Base-by-base conservation (phyloP, 805 yeast species). In the Schwanniomyces polymorphus region DNA sequence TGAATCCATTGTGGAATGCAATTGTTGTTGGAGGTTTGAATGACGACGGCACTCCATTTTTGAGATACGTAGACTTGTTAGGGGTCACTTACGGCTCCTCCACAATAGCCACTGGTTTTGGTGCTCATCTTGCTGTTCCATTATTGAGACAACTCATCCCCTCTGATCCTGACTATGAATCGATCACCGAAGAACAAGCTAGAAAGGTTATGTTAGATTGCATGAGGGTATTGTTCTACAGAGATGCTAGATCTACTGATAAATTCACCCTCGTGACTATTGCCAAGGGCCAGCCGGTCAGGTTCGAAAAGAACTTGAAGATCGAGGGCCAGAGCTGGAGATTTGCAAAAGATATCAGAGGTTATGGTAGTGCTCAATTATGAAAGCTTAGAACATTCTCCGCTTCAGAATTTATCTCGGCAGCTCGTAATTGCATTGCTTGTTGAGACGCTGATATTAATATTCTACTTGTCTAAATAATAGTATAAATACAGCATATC, bases 1-100 rank as follows among this genome's bases (percentile, higher is more conserved):
- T 94, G 92, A 83, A 94, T 65, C 99, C 99, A 21, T 76, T 91
- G 54, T 94, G 98, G 98, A 94, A 94, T 68, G 86, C 98, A 1
- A 72, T 88, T 33, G 76, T 94, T 47, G 97, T 94, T 44, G 97
- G 91, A 11, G 99, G 99, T 8, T 76, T 86, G 56, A 86, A 87
- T 63, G 82, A 80, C 53, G 83, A 83, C 47, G 59, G 65, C 35
- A 60, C 68, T 17, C 90, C 94, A 39, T 88, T 87, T 58, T 76
- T 94, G 61, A 84, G 85, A 55, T 91, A 88, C 62, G 96, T 91
- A 40, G 97, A 94, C 65, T 74, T 94, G 50, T 78, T 91, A 50
- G 99, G 99, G 43, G 97, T 91, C 25, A 80, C 96, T 2, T 94
- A 88, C 67, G 78, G 88, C 3, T 79, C 98, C 0, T 94, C 96